These are phyloP conservation scores for Cardamine chenopodiifolia DNA, from an alignment of 345 rosid species.

Conservation along the genomic window DNA sequence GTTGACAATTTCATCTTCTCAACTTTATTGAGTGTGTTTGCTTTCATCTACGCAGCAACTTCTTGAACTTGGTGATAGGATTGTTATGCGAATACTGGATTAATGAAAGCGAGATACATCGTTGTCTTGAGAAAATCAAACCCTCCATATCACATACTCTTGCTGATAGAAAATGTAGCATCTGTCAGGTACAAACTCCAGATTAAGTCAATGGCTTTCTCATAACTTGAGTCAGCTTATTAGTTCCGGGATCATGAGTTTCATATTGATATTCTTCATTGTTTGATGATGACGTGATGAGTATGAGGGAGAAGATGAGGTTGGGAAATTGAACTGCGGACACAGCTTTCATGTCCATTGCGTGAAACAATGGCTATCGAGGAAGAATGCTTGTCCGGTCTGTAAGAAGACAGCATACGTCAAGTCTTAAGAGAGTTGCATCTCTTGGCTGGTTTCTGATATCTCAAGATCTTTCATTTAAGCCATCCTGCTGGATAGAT, in stretches of 20 bases:
- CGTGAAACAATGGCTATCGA: slow-evolving; percentile 82
- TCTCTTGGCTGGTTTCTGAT: slow-evolving; percentile 19
- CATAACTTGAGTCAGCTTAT: neutral
- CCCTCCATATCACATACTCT: slow-evolving; percentile 45
- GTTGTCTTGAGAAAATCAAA: slow-evolving; percentile 67
- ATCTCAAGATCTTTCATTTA: slow-evolving; percentile 20
- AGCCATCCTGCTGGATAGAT: slow-evolving; percentile 16
- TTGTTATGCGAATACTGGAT: slow-evolving; percentile 82
- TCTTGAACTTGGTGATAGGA: slow-evolving; percentile 86
- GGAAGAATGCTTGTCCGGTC: slow-evolving; percentile 82
- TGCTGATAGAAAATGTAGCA: slow-evolving; percentile 74
- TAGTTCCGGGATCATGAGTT: neutral
- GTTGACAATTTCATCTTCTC: neutral
- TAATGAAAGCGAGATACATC: slow-evolving; percentile 70
- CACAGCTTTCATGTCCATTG: slow-evolving; percentile 80
- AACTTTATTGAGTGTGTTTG: neutral
- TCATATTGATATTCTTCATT: neutral
- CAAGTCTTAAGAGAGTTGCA: slow-evolving; percentile 43
- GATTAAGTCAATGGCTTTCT: neutral
- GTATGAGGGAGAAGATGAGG: slow-evolving; percentile 63
- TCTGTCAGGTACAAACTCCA: slow-evolving; percentile 69
- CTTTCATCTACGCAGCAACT: slow-evolving; percentile 58
- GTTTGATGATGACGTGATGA: slow-evolving; percentile 63
- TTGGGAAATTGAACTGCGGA: slow-evolving; percentile 75
- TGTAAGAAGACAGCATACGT: slow-evolving; percentile 66